A percentile compares a stretch with the other conserved stretches of the same genome.
phyloP scores from a whole-genome alignment of 2,329 filamentous ascomycete species.

The Xylaria sp. region DNA sequence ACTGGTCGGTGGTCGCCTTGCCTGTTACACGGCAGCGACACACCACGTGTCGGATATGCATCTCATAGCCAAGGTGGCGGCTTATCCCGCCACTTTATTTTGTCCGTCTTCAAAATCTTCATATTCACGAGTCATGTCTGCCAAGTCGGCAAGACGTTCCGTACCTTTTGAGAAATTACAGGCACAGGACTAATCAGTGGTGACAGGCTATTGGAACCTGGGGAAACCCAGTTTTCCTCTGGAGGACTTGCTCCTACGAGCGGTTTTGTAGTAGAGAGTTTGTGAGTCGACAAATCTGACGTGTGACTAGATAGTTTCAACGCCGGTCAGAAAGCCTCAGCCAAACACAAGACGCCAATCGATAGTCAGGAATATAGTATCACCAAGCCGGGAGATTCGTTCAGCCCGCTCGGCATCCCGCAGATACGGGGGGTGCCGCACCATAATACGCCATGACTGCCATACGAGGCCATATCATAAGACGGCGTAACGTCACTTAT shows the following conservation, averaged over 20 bases:
- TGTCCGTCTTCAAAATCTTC: background rate
- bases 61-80: conserved; percentile 16
- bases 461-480: conserved; percentile 7
- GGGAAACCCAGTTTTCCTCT: conserved; percentile 8
- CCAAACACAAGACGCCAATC: conserved; percentile 10
- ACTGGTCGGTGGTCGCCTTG: conserved; percentile 14
- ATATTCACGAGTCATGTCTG: conserved; percentile 9
- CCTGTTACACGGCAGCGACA: conserved; percentile 31
- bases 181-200: background rate
- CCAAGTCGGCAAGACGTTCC: conserved; percentile 24
- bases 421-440: conserved; percentile 11
- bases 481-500: conserved; percentile 7
- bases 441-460: background rate
- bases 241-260: background rate
- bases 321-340: conserved; percentile 25
- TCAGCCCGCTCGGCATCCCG: conserved; percentile 15
- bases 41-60: conserved; percentile 35
- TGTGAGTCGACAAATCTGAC: conserved; percentile 4
- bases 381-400: background rate
- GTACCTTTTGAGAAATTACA: background rate
- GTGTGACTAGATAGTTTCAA: conserved; percentile 10
- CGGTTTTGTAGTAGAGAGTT: background rate
- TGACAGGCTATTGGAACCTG: conserved; percentile 5
- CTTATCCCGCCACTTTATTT: conserved; percentile 30
- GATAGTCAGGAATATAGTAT: background rate